Conservation (phyloP, 208 protist genomes). For the Angomonas ambiguus region DNA sequence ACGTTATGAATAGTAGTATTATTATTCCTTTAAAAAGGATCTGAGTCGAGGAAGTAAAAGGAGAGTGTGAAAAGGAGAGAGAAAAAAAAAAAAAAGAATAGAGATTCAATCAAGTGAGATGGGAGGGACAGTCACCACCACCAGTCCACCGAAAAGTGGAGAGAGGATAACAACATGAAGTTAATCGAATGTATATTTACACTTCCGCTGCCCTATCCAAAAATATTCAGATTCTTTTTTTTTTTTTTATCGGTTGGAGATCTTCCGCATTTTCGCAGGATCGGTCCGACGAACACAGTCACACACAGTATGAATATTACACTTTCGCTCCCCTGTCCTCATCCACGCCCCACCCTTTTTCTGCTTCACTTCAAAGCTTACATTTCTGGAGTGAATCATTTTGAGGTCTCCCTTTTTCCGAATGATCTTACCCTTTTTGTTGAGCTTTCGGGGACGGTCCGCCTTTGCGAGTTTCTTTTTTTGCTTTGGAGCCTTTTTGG, state of each 20-base stretch:
- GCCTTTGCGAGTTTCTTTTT: slow-evolving; percentile 77
- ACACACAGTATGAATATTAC: slow-evolving; percentile 89
- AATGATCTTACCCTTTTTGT: slow-evolving; percentile 80
- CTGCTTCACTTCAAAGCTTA: slow-evolving; percentile 82
- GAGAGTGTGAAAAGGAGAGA: too few relatives aligned
- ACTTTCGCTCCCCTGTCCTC: slow-evolving; percentile 74
- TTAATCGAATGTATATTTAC: not conserved
- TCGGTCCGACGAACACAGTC: slow-evolving; percentile 87
- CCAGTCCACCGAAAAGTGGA: too few relatives aligned
- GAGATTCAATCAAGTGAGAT: too few relatives aligned
- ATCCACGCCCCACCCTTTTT: slow-evolving; percentile 84
- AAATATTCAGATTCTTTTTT: not conserved
- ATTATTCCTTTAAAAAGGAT: too few relatives aligned
- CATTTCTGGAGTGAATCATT: slow-evolving; percentile 69
- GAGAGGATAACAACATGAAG: too few relatives aligned
- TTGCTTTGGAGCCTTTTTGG: slow-evolving; percentile 77
- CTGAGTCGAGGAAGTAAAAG: too few relatives aligned
- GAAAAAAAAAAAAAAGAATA: too few relatives aligned
- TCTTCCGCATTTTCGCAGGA: slow-evolving; percentile 68
- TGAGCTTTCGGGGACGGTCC: slow-evolving; percentile 75
- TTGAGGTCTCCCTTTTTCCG: slow-evolving; percentile 77
- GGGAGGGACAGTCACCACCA: too few relatives aligned
- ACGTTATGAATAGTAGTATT: too few relatives aligned
- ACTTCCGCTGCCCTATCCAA: too few relatives aligned
- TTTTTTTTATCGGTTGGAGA: slow-evolving; percentile 73